Conservation (phyloP, 345 rosid genomes). For the Sonneratia caseolaris region DNA sequence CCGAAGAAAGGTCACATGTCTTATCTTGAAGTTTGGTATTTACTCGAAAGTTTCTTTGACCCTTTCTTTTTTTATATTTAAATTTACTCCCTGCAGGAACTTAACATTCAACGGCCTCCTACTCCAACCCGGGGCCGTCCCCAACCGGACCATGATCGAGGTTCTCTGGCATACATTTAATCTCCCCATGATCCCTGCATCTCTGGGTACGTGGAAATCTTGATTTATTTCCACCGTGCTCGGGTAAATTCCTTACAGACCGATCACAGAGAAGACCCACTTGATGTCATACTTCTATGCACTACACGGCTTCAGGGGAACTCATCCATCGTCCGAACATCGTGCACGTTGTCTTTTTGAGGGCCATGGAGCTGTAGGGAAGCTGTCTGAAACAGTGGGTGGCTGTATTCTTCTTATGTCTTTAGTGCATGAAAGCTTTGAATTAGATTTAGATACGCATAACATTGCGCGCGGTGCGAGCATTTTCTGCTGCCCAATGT, state of each 20-base stretch:
- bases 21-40: not conserved
- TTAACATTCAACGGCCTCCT: slow-evolving; percentile 96
- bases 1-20: not conserved
- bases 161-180: slow-evolving; percentile 93
- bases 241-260: not conserved
- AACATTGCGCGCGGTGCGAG: not conserved
- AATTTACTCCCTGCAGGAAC: slow-evolving; percentile 44
- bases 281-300: not conserved
- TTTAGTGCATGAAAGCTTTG: not conserved
- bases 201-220: not conserved
- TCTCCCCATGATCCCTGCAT: not conserved
- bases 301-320: not conserved
- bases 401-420: not conserved
- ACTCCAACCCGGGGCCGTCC: slow-evolving; percentile 91
- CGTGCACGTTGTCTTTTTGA: not conserved
- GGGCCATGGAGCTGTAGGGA: not conserved
- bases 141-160: slow-evolving; percentile 77
- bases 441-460: not conserved
- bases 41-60: not conserved
- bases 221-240: not conserved
- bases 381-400: not conserved
- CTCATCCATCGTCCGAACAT: not conserved
- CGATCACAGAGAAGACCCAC: not conserved
- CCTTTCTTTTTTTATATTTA: too few relatives aligned
- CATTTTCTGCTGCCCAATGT: not conserved